Percentiles rank a stretch among this genome's conserved stretches.
Conservation (phyloP, 2,329 filamentous ascomycete species). For the Colletotrichum cereale region DNA sequence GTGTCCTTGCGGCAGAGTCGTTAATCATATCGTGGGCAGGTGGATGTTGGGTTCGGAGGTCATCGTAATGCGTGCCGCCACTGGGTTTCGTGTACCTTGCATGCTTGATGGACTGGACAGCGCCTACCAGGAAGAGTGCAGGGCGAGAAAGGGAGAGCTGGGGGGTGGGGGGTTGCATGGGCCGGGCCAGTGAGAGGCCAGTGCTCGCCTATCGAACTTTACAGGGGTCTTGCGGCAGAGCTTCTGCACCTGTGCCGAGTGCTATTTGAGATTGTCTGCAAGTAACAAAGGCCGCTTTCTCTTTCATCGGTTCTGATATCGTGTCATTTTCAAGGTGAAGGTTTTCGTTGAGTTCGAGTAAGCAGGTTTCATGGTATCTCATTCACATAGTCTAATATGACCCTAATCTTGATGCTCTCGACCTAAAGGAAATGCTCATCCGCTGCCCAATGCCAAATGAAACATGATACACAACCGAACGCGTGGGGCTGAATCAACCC, state of each 20-base stretch:
- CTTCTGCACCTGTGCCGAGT: neutral
- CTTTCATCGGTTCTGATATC: too few species aligned
- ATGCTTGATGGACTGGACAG: constrained; percentile 3
- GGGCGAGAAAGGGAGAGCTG: constrained; percentile 13
- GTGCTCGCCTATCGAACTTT: neutral
- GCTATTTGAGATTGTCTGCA: too few species aligned
- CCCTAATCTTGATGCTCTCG: neutral
- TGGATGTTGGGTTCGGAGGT: constrained; percentile 3
- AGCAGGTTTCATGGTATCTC: neutral
- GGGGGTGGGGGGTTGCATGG: neutral
- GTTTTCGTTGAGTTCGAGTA: neutral
- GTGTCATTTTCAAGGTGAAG: neutral
- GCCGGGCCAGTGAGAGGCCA: neutral
- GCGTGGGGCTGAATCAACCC: neutral
- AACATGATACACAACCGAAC: neutral
- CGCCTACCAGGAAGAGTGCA: neutral
- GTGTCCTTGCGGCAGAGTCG: neutral
- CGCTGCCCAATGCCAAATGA: neutral
- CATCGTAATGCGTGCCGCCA: constrained; percentile 29
- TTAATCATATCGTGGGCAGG: constrained; percentile 13
- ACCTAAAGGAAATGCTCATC: neutral
- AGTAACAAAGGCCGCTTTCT: neutral
- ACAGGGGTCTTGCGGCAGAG: neutral
- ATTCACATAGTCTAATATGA: neutral
- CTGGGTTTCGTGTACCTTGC: constrained; percentile 29